phyloP scores from a whole-genome alignment of 2,329 filamentous ascomycete genomes.

The Alternaria triticimaculans region DNA sequence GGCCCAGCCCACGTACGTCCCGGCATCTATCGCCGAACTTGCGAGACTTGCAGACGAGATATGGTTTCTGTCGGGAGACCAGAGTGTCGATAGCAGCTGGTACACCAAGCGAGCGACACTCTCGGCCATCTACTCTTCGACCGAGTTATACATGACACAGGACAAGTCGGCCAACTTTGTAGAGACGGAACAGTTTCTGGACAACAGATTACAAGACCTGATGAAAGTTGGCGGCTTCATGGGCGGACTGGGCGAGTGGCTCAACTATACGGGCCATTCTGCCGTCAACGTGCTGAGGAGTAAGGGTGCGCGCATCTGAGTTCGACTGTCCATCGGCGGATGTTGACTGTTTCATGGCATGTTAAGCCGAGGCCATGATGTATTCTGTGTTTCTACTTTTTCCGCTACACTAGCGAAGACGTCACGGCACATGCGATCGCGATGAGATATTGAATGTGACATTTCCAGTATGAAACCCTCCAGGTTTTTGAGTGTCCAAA shows the following conservation, averaged over 20 bases:
- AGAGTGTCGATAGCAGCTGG: constrained; percentile 83
- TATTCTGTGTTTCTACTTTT: background rate
- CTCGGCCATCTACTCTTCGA: constrained; percentile 69
- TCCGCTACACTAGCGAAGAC: background rate
- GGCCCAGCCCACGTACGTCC: constrained; percentile 81
- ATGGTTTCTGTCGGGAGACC: constrained; percentile 83
- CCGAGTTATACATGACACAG: constrained; percentile 93
- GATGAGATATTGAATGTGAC: background rate
- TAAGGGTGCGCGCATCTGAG: constrained; percentile 81
- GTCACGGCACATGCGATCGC: constrained; percentile 2
- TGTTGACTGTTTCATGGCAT: background rate
- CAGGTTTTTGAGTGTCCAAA: background rate
- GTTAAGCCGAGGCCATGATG: background rate
- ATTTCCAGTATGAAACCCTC: background rate
- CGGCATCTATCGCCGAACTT: constrained; percentile 78
- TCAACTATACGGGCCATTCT: constrained; percentile 80
- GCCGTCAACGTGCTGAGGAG: constrained; percentile 84
- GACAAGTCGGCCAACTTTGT: constrained; percentile 75
- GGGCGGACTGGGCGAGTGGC: constrained; percentile 73
- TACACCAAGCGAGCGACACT: constrained; percentile 75
- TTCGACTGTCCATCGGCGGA: background rate
- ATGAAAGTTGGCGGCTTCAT: constrained; percentile 67
- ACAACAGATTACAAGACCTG: constrained; percentile 74
- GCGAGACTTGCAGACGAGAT: constrained; percentile 89
- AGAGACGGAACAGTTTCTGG: constrained; percentile 82